Evolutionary conservation across 352 stramenopile species (phyloP), one percentile per base, ranked within the genome.

Genomic region (Phytophthora pluvialis): DNA sequence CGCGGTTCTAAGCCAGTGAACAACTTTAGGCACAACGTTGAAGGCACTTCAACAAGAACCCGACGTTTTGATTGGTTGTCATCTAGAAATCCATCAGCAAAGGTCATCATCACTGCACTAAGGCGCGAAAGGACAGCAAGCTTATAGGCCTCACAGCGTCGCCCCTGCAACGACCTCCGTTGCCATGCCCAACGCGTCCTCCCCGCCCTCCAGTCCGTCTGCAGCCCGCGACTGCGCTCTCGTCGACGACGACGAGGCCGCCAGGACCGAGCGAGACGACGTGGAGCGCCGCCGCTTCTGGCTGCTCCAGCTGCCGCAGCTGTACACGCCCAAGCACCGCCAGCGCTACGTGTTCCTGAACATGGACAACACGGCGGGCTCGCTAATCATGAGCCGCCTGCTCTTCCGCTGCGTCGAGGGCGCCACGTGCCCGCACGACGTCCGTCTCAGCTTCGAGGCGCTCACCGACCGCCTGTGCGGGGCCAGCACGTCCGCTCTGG

Each of bases 321-420:
- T 40, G 11, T 70, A 70, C 33, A 31, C 59, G 32, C 40, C 47
- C 36, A 57, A 62, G 15, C 52, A 73, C 25, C 65, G 60, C 16
- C 53, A 58, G 43, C 54, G 60, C 35, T 62, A 59, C 38, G 42
- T 70, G 11, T 56, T 70, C n/a, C 52, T 73, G 26, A 29, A 73
- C 16, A 13, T 73, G 29, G 53, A 73, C 43, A 64, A 63, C 42
- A 70, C 64, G 1, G 16, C 35, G 1, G 35, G 15, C 7, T 60
- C 60, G 1, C n/a, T 73, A 1, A 9, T 47, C 15, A 65, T 33
- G 31, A 70, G 65, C 18, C 47, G 40, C 25, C 28, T 45, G 35
- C 54, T 70, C 10, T 73, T 53, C 18, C 44, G n/a, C n/a, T 33
- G 3, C 29, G 31, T 73, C 11, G 16, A 42, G 2, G 52, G 51